phyloP scores from a whole-genome alignment of 2,329 filamentous ascomycete species.

The Colletotrichum euphorbiae region DNA sequence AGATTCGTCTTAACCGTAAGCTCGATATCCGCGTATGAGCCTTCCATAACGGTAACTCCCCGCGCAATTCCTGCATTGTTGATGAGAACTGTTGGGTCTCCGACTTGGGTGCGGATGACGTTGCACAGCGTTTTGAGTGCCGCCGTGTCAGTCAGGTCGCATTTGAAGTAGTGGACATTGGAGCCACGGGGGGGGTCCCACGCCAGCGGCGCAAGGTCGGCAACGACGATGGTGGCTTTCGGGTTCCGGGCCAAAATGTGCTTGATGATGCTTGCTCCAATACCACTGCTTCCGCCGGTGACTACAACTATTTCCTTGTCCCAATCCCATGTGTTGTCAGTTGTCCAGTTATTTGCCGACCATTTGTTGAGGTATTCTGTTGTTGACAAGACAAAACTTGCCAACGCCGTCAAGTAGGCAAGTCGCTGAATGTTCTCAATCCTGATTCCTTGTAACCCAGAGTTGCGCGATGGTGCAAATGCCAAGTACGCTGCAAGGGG shows the following conservation, averaged over 20 bases:
- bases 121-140: slow-evolving; percentile 46
- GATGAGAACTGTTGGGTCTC: slow-evolving; percentile 52
- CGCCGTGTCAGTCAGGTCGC: slow-evolving; percentile 52
- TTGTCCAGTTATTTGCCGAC: slow-evolving; percentile 45
- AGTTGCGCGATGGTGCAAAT: slow-evolving; percentile 14
- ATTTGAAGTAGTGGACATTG: slow-evolving; percentile 49
- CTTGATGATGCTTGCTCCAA: slow-evolving; percentile 52
- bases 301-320: slow-evolving; percentile 56
- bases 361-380: slow-evolving; percentile 43
- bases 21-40: slow-evolving; percentile 46
- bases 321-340: slow-evolving; percentile 49
- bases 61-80: slow-evolving; percentile 51
- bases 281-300: slow-evolving; percentile 58
- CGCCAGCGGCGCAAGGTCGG: slow-evolving; percentile 49
- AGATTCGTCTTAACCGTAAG: slow-evolving; percentile 59
- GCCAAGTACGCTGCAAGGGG: slow-evolving; percentile 39
- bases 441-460: slow-evolving; percentile 5
- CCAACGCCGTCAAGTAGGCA: slow-evolving; percentile 31
- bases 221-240: slow-evolving; percentile 47
- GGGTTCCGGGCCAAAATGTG: slow-evolving; percentile 45
- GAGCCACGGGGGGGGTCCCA: slow-evolving; percentile 45
- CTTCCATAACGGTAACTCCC: slow-evolving; percentile 46
- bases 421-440: slow-evolving; percentile 11
- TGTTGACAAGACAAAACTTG: slow-evolving; percentile 40
- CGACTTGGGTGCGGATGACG: slow-evolving; percentile 48